Conservation (phyloP, 139 green algal genomes). For the Astrephomene gubernaculifera region DNA sequence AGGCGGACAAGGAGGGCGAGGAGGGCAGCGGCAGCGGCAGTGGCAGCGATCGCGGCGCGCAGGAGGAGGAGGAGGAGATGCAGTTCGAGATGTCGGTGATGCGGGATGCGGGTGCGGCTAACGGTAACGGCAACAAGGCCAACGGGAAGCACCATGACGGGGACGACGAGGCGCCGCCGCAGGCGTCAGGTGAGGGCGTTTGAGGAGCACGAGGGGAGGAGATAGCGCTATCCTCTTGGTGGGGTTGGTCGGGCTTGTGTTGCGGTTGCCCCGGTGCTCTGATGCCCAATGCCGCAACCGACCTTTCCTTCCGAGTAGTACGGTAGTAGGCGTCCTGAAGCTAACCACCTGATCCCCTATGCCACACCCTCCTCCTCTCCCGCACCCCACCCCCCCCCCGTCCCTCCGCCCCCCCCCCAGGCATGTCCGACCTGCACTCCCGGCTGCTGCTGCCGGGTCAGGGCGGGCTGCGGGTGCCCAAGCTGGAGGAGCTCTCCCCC, state of each 20-base stretch:
- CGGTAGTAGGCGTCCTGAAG: too few relatives aligned
- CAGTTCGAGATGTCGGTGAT: slow-evolving; percentile 39
- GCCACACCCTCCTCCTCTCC: too few relatives aligned
- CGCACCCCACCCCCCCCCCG: too few relatives aligned
- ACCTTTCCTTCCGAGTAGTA: too few relatives aligned
- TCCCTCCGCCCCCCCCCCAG: too few relatives aligned
- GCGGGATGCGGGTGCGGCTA: not conserved
- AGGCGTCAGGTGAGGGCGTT: not conserved
- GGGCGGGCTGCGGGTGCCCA: slow-evolving; percentile 20
- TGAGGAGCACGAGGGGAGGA: too few relatives aligned
- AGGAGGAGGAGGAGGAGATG: not conserved
- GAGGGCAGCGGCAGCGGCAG: not conserved
- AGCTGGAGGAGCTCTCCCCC: slow-evolving; percentile 32
- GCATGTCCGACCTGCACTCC: slow-evolving; percentile 21
- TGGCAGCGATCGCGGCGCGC: not conserved
- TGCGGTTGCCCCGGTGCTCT: too few relatives aligned
- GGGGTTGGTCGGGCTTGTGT: too few relatives aligned
- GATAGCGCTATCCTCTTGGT: too few relatives aligned
- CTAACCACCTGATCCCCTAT: too few relatives aligned
- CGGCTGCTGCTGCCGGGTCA: not conserved
- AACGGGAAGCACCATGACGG: not conserved
- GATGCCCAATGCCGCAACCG: too few relatives aligned
- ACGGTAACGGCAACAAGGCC: not conserved
- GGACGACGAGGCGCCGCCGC: not conserved
- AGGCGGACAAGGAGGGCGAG: not conserved